phyloP scores from a whole-genome alignment of 148 eudicot species.

The Selenicereus undatus region DNA sequence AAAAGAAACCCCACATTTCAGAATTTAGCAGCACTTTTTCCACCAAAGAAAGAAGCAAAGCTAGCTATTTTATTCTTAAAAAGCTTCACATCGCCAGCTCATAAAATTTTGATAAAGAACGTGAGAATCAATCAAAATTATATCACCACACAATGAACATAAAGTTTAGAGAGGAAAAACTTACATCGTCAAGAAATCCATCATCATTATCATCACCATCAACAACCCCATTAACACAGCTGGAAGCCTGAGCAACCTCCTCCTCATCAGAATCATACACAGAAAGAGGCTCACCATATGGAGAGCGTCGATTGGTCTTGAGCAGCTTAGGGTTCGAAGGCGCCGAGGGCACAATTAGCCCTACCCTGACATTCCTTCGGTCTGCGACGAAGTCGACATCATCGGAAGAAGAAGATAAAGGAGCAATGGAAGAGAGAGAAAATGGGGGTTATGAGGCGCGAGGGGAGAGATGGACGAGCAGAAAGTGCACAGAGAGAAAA shows the following conservation, averaged over 20 bases:
- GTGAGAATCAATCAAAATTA: neutral
- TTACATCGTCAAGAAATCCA: conserved; percentile 28
- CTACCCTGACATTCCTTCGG: neutral
- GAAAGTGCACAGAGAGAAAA: conserved; percentile 26
- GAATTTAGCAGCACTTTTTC: neutral
- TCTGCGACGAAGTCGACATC: neutral
- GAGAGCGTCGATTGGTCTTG: conserved; percentile 62
- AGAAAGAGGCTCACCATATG: conserved; percentile 41
- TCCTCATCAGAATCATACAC: conserved; percentile 43
- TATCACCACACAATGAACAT: neutral
- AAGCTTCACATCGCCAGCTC: neutral
- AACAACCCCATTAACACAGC: conserved; percentile 27
- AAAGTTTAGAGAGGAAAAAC: neutral
- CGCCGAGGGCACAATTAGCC: conserved; percentile 37
- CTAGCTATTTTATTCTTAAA: neutral
- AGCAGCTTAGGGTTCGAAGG: conserved; percentile 68
- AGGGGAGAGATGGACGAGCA: conserved; percentile 11
- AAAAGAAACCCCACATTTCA: neutral
- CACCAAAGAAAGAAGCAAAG: neutral
- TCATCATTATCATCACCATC: conserved; percentile 33
- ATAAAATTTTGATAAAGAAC: too few relatives aligned
- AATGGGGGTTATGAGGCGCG: conserved; percentile 9
- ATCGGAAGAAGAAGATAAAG: neutral
- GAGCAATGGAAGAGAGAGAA: conserved; percentile 19
- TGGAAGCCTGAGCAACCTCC: conserved; percentile 20